Evolutionary conservation across 208 protist genomes (phyloP).

Genomic region (Trypanosoma scelopori): DNA sequence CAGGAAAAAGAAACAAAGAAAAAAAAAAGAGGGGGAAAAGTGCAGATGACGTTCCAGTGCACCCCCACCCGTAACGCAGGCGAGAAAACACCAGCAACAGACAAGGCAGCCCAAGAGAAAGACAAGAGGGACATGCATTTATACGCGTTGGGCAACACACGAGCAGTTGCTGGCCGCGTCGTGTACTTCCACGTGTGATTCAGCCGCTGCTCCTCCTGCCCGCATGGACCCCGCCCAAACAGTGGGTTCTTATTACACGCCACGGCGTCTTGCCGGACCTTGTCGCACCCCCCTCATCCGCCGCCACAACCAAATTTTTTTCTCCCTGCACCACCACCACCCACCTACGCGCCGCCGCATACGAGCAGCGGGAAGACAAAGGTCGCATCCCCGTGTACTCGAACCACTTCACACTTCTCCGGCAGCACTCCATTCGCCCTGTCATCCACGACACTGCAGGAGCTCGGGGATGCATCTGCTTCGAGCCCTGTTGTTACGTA

Average conservation of each 20-base stretch:
- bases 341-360: slow-evolving; percentile 70
- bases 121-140: background rate
- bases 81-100: slow-evolving; percentile 99
- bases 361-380: slow-evolving; percentile 79
- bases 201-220: no score
- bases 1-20: background rate
- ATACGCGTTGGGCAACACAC: no score
- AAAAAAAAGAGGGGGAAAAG: background rate
- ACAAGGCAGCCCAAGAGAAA: slow-evolving; percentile 97
- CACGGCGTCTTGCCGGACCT: background rate
- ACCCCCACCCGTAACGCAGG: slow-evolving; percentile 99
- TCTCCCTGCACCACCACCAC: background rate
- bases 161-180: no score
- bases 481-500: slow-evolving; percentile 81
- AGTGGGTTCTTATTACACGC: background rate
- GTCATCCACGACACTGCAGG: slow-evolving; percentile 72
- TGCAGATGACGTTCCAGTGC: background rate
- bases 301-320: no score
- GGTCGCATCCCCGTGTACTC: slow-evolving; percentile 89
- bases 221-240: no score
- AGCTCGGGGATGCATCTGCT: slow-evolving; percentile 85
- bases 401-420: slow-evolving; percentile 53
- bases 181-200: no score
- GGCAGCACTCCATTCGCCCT: slow-evolving; percentile 48
- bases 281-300: background rate